Base-by-base conservation (phyloP, 257 asterid genomes). In the Petrea volubilis region DNA sequence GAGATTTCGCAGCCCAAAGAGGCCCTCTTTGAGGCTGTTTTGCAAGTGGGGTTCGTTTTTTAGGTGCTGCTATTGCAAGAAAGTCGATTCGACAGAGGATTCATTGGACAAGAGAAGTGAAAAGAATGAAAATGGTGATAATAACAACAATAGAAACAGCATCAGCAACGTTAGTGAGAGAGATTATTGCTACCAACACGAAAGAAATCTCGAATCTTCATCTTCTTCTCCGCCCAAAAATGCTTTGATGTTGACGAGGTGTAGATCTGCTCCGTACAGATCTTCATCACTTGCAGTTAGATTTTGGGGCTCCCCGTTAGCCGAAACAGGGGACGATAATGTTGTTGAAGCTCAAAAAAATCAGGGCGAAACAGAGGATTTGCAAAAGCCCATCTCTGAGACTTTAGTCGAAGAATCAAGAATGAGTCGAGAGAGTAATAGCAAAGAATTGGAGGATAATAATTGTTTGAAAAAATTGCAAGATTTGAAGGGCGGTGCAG, bases 181-280 rank as follows among this genome's bases (percentile, higher is more conserved):
- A 23, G 80, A 70, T 62, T 61, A 0, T 7, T 18, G 53, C 2
- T 17, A 20, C 10, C 36, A 59, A 23, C 3, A 53, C 20, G 72
- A 50, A 31, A 61, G 56, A 73, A 17, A 60, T 66, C 64, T 61
- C 0, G 81, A 80, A 70, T 57, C 79, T 23, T 68, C 82, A 4
- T 38, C 76, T 2, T 63, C 70, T 2, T 40, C 81, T 13, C 91
- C 97, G 0, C 97, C 96, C 0, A 86, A 76, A 27, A 87, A 91
- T 62, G 98, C 98, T 4, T 67, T 93, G 0, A 36, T 91, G 23
- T 70, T 94, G 74, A 89, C 95, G 41, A 79, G 98, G 72, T 91
- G 98, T 60, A 93, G 98, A 89, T 93, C 98, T 78, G 97, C 97
- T 52, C 97, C 98, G 2, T 91, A 93, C 65, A 89, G 95, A 85